Base-by-base conservation (phyloP, 1,139 yeast species). In the Kazachstania sp. region DNA sequence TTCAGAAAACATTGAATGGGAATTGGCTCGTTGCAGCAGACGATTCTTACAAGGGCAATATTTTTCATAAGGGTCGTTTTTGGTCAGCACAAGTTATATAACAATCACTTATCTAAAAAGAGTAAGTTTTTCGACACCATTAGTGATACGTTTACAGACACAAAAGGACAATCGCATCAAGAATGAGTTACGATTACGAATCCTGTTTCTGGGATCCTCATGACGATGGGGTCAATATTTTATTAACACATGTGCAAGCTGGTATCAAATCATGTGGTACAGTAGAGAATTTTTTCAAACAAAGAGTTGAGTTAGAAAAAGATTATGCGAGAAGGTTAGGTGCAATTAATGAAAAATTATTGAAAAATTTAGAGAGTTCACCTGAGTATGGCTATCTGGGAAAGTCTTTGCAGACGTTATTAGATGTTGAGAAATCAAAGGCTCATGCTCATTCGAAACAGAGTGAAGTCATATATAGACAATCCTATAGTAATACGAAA, bases 131-230 rank as follows among this genome's bases (percentile, higher is more conserved):
- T n/a, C n/a, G n/a, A n/a, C n/a, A n/a, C n/a, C n/a, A n/a, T n/a
- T n/a, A n/a, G n/a, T n/a, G n/a, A n/a, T n/a, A n/a, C n/a, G n/a
- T n/a, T n/a, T n/a, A n/a, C n/a, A n/a, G n/a, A n/a, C n/a, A n/a
- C n/a, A n/a, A n/a, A n/a, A 9, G 13, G 3, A 38, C n/a, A 38
- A 23, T 3, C 12, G 7, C n/a, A 37, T 9, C 7, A n/a, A n/a
- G n/a, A n/a, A 54, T 54, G 59, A 51, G 46, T 35, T 64, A 60
- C 47, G 61, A 59, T 44, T 64, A 53, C 44, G 57, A 59, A 46
- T 51, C 58, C 20, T 62, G 65, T 45, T 64, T 64, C 42, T 64
- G 67, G 67, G 67, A 64, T 49, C 64, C 62, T 19, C 53, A 59
- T 32, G 67, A 63, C 41, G 56, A 59, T 11, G 67, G 67, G 26